Evolutionary conservation across 2,329 filamentous ascomycete genomes (phyloP), one percentile per base, ranked within the genome.

Genomic region (Chlorencoelia australis): DNA sequence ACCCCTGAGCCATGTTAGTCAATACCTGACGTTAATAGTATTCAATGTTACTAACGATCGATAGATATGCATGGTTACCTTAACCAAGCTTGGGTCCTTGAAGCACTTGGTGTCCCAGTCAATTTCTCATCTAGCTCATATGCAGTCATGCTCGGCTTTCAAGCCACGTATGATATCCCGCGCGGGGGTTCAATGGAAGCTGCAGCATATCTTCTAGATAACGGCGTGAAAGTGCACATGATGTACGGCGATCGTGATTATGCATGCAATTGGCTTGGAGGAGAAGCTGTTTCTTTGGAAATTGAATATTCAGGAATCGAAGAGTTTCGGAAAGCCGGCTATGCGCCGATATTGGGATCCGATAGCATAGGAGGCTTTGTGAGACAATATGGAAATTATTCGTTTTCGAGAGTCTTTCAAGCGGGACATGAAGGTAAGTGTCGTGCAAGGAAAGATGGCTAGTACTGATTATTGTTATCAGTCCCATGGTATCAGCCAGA

Each of bases 241-340:
- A 67, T 85, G 31, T 82, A 87, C 52, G 71, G 71, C 25, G 71
- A 75, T 50, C 57, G 71, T 41, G 72, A 76, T 54, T 75, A 69
- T 51, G 66, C 70, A 41, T 76, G 71, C 56, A 75, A 75, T 53
- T 76, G 78, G 31, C 31, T 33, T 15, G 31, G 31, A 8, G 31
- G 31, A 11, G 31, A 33, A 25, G 31, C 31, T 4, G 13, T 33
- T 8, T 33, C 31, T 5, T 14, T 14, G 11, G 19, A 19, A 4
- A 33, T 33, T 3, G 8, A 10, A 6, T 17, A 14, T 13, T 24
- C 9, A 11, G 5, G 25, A 10, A 11, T 13, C 21, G 9, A 24
- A 4, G 8, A 10, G 11, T 33, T 33, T 19, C 16, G 9, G 13
- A 11, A 8, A 4, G 19, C 31, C 15, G 31, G 31, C 13, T 14